phyloP scores from a whole-genome alignment of 371 early-diverging fungal species.

The Apophysomyces elegans region DNA sequence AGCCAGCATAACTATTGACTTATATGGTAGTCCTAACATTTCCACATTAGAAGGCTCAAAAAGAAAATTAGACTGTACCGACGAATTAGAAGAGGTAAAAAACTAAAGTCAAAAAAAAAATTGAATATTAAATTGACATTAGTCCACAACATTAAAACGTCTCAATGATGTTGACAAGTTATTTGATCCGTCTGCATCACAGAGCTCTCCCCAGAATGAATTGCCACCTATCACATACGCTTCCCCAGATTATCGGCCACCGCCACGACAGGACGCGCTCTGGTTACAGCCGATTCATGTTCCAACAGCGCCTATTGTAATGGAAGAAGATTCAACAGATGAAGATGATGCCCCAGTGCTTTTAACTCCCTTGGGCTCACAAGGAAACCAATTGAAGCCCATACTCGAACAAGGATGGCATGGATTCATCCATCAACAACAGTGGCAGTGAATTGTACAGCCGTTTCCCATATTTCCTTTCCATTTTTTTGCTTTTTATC shows the following conservation, averaged over 20 bases:
- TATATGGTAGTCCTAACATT: not conserved
- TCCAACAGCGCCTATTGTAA: not conserved
- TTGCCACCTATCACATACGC: constrained; percentile 30
- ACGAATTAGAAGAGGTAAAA: constrained; percentile 8
- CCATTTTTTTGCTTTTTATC: not conserved
- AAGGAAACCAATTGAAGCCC: constrained; percentile 1
- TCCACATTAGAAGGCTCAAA: not conserved
- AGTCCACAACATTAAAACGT: not conserved
- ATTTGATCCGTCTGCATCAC: not conserved
- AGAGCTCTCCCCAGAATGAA: not conserved
- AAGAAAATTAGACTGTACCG: constrained; percentile 1
- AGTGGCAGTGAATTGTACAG: constrained; percentile 1
- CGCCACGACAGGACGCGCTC: constrained; percentile 24
- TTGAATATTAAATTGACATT: not conserved
- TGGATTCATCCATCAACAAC: not conserved
- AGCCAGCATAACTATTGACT: constrained; percentile 1
- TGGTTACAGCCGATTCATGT: constrained; percentile 21
- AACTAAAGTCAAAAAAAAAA: not conserved
- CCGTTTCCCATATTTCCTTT: not conserved
- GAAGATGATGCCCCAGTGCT: not conserved
- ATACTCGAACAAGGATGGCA: constrained; percentile 5
- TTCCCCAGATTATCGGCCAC: constrained; percentile 27
- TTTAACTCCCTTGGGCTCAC: constrained; percentile 1
- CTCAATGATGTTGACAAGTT: constrained; percentile 5
- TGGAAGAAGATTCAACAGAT: constrained; percentile 6